Evolutionary conservation across 441 rosid species (phyloP).

Genomic region (Flueggea neowawraea): DNA sequence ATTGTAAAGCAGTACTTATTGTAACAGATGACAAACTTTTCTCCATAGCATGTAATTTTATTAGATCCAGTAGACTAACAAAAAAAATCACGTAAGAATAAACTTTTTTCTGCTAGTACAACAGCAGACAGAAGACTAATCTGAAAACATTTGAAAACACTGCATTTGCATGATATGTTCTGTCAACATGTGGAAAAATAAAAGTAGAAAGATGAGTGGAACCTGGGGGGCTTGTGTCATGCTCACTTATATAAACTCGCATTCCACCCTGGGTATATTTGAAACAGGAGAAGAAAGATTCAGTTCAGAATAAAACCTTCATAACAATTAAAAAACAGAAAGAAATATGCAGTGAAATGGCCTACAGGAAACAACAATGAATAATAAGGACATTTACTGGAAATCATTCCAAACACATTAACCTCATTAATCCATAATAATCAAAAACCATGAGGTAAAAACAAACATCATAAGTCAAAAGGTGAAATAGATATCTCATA

Average conservation of each 20-base stretch:
- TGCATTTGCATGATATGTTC: slow-evolving; percentile 2
- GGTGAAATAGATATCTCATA: no score
- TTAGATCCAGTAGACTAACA: no score
- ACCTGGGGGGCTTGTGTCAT: slow-evolving; percentile 93
- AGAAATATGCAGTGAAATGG: neutral
- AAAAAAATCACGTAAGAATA: no score
- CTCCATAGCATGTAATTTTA: no score
- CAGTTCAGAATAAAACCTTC: slow-evolving; percentile 2
- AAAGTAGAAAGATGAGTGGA: slow-evolving; percentile 3
- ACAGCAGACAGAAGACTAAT: neutral
- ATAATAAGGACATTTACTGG: no score
- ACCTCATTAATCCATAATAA: no score
- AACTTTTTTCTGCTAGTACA: no score
- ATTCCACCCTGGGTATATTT: slow-evolving; percentile 59
- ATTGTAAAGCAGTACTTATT: no score
- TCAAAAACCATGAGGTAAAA: no score
- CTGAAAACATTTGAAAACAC: neutral
- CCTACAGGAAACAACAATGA: neutral
- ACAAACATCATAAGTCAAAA: no score
- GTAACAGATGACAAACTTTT: no score
- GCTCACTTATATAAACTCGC: slow-evolving; percentile 80
- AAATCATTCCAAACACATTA: no score
- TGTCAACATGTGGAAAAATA: neutral
- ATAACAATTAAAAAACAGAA: slow-evolving; percentile 1
- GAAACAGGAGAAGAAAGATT: slow-evolving; percentile 10